A percentile compares a stretch with the other conserved stretches of the same genome.
Conservation (phyloP, 208 protist species). For the Trypanosoma congolense region DNA sequence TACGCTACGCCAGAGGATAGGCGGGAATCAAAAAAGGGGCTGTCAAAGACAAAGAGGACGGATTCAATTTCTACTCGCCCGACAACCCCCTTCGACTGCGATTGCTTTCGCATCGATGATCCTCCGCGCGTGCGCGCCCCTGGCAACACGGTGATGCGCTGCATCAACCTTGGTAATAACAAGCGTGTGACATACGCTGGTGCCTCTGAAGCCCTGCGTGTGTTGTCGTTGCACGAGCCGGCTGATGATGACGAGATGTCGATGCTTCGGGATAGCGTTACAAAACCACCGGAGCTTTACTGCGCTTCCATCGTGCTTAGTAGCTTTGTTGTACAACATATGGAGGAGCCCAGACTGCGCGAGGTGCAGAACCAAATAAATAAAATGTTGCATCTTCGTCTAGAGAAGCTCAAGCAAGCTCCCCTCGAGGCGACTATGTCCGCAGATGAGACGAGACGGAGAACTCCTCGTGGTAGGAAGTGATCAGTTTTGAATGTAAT, state of each 20-base stretch:
- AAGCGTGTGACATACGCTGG: conserved; percentile 46
- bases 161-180: conserved; percentile 79
- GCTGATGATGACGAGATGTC: conserved; percentile 49
- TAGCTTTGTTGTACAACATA: conserved; percentile 33
- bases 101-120: conserved; percentile 62
- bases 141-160: conserved; percentile 80
- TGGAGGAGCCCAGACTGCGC: conserved; percentile 22
- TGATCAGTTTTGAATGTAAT: conserved; percentile 8
- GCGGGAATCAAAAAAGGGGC: conserved; percentile 22
- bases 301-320: conserved; percentile 60
- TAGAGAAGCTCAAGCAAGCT: conserved; percentile 2
- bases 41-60: conserved; percentile 19
- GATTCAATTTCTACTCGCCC: conserved; percentile 32
- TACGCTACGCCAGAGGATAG: conserved; percentile 18
- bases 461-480: conserved; percentile 16
- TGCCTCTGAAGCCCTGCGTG: conserved; percentile 52
- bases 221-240: conserved; percentile 64
- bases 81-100: conserved; percentile 57
- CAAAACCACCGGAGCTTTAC: conserved; percentile 59
- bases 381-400: conserved; percentile 29
- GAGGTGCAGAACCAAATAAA: conserved; percentile 41
- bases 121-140: conserved; percentile 45
- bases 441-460: conserved; percentile 9
- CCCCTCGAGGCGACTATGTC: not conserved
- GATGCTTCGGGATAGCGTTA: conserved; percentile 25